Conservation (phyloP, 768 basidiomycete genomes). For the Lyophyllum shimeji region DNA sequence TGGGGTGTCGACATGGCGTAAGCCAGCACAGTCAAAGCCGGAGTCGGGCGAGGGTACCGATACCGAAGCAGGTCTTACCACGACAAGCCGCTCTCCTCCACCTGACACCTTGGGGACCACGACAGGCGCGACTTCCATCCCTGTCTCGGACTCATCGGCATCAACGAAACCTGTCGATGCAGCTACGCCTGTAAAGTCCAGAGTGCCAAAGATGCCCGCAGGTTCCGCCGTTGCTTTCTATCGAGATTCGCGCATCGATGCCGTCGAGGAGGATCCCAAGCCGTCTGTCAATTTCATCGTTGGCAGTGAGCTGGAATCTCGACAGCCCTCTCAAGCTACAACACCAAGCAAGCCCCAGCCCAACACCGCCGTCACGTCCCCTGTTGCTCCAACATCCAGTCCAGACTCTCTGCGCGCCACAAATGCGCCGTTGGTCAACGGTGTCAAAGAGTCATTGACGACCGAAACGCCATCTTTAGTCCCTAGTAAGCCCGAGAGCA, state of each 20-base stretch:
- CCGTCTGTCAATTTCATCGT: constrained; percentile 73
- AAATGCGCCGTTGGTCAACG: constrained; percentile 15
- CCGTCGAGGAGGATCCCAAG: constrained; percentile 45
- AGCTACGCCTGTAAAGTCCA: constrained; percentile 35
- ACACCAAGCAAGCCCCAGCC: constrained; percentile 21
- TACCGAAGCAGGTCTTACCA: constrained; percentile 37
- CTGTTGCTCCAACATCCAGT: neutral
- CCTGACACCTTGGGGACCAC: constrained; percentile 44
- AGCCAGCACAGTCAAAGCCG: constrained; percentile 24
- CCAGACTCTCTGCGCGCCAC: constrained; percentile 5
- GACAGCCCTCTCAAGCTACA: constrained; percentile 19
- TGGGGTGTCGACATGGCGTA: constrained; percentile 45
- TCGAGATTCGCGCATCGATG: constrained; percentile 59
- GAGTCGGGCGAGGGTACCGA: constrained; percentile 18
- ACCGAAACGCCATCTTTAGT: constrained; percentile 24
- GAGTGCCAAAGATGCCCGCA: constrained; percentile 68
- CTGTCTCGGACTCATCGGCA: constrained; percentile 27
- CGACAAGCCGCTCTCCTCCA: constrained; percentile 67
- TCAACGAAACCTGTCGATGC: constrained; percentile 27
- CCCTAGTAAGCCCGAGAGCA: constrained; percentile 43
- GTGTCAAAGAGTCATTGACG: constrained; percentile 17
- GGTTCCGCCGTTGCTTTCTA: constrained; percentile 75
- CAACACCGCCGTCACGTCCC: constrained; percentile 21
- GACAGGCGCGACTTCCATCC: constrained; percentile 27
- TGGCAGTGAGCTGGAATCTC: constrained; percentile 66